Percentiles rank a stretch among this genome's conserved stretches.
These are phyloP conservation scores for Suhomyces faveliae DNA, from an alignment of 805 yeast genomes.

Conservation along the genomic window DNA sequence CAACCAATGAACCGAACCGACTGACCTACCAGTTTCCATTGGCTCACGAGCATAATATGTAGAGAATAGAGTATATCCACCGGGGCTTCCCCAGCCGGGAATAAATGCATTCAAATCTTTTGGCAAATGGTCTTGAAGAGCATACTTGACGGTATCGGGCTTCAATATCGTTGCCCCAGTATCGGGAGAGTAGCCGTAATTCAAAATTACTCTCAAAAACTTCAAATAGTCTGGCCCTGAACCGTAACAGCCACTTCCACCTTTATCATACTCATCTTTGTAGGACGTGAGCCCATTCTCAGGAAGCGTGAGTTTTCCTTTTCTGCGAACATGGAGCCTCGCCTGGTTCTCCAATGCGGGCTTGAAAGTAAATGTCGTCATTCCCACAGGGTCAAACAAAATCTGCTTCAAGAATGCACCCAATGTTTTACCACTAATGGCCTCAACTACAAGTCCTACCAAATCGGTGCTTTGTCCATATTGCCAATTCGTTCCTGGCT, in stretches of 20 bases:
- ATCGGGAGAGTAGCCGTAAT: constrained; percentile 42
- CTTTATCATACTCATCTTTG: constrained; percentile 35
- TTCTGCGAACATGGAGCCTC: not conserved
- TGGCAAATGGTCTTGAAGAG: constrained; percentile 34
- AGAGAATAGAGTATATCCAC: constrained; percentile 16
- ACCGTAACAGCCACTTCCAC: constrained; percentile 44
- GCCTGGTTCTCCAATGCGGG: constrained; percentile 1
- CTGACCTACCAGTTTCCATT: constrained; percentile 32
- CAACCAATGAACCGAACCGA: constrained; percentile 37
- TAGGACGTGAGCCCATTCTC: not conserved
- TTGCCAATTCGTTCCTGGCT: constrained; percentile 39
- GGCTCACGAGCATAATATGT: not conserved
- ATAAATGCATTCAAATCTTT: constrained; percentile 28
- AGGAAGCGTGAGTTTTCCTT: not conserved
- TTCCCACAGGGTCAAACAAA: constrained; percentile 35
- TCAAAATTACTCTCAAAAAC: constrained; percentile 38
- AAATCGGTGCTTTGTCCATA: constrained; percentile 41
- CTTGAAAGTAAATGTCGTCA: constrained; percentile 20
- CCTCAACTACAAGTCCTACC: constrained; percentile 37
- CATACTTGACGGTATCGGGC: constrained; percentile 29
- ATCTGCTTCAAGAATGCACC: constrained; percentile 30
- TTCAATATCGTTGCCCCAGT: constrained; percentile 24
- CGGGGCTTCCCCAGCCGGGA: constrained; percentile 33
- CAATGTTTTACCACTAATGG: constrained; percentile 29
- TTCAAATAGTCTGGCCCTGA: constrained; percentile 37